A percentile compares a stretch with the other conserved stretches of the same genome.
These are phyloP conservation scores for Antarctomyces pellizariae DNA, from an alignment of 495 filamentous ascomycete genomes.

Conservation along the genomic window DNA sequence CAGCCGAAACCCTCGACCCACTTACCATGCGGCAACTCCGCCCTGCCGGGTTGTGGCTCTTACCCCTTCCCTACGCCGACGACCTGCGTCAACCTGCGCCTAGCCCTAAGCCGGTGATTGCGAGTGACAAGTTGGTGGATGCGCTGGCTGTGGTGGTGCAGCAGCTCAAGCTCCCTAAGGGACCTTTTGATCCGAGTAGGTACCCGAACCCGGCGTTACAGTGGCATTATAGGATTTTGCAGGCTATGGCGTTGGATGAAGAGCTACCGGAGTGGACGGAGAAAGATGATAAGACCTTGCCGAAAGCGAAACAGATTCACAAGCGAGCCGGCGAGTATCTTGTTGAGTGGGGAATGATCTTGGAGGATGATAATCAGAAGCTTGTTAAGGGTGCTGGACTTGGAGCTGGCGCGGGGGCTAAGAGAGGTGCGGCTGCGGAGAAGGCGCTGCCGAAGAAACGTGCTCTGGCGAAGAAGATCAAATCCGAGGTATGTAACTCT, in stretches of 20 bases:
- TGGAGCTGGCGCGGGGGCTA: constrained; percentile 16
- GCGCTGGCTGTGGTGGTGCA: constrained; percentile 59
- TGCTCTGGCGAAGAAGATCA: constrained; percentile 8
- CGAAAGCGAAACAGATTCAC: constrained; percentile 51
- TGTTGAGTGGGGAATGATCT: constrained; percentile 45
- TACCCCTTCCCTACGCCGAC: constrained; percentile 73
- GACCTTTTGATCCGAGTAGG: constrained; percentile 53
- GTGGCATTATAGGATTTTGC: constrained; percentile 93
- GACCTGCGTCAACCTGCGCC: constrained; percentile 60
- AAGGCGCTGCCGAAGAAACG: constrained; percentile 13
- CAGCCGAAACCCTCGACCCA: constrained; percentile 39
- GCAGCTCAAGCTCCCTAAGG: constrained; percentile 78
- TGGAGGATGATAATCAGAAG: constrained; percentile 26
- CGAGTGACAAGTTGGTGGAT: constrained; percentile 51
- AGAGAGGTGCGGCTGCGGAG: constrained; percentile 18
- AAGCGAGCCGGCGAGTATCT: constrained; percentile 66
- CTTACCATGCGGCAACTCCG: constrained; percentile 17
- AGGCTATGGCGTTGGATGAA: constrained; percentile 80
- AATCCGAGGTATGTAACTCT: too few species aligned
- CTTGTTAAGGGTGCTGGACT: constrained; percentile 19
- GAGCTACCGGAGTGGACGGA: constrained; percentile 41
- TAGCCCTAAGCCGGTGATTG: constrained; percentile 21
- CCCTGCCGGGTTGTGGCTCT: constrained; percentile 76
- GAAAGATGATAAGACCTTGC: constrained; percentile 61
- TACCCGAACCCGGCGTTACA: constrained; percentile 91